Base-by-base conservation (phyloP, 176 grass and related monocot genomes). In the Carex pumila region DNA sequence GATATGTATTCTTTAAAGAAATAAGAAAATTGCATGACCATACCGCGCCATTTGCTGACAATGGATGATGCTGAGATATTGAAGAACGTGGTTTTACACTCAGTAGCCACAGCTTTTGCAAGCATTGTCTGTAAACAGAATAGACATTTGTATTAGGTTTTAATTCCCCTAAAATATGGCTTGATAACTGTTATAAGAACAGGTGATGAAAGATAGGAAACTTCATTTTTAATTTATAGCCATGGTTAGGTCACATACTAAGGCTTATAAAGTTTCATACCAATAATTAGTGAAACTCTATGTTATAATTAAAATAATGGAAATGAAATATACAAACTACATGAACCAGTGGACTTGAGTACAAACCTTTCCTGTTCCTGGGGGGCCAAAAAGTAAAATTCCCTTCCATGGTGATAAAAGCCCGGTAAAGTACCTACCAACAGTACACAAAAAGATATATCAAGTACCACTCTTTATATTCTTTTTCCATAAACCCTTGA, bases 51-150 rank as follows among this genome's bases (percentile, higher is more conserved):
- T 89, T 99, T 99, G 80, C 93, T 99, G 66, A 99, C 96, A 81
- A 95, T 99, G 78, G 93, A 99, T 47, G 93, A 99, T 61, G 96
- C 96, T 73, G 96, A 99, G 85, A 99, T 99, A 71, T 99, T 99
- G 89, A 95, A 99, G 84, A 99, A 99, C 36, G 93, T 99, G 18
- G 93, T 99, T 88, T 95, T 95, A 85, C 96, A 99, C 81, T 99
- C 93, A 22, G 91, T 92, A 74, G 96, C 93, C 0, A 99, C 96
- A 1, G 91, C 93, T 89, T 99, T 99, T 58, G 93, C 93, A 57
- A 99, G 86, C 96, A 95, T 99, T 74, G 93, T 99, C 96, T 99
- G 86, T 37, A 86, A 89, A 60, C 7, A 83, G 1, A 34, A 83
- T 56, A 77, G 4, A 12, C 17, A 31, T 76, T 22, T 56, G 21